Base-by-base conservation (phyloP, 805 yeast species). In the Monosporozyma servazzii region DNA sequence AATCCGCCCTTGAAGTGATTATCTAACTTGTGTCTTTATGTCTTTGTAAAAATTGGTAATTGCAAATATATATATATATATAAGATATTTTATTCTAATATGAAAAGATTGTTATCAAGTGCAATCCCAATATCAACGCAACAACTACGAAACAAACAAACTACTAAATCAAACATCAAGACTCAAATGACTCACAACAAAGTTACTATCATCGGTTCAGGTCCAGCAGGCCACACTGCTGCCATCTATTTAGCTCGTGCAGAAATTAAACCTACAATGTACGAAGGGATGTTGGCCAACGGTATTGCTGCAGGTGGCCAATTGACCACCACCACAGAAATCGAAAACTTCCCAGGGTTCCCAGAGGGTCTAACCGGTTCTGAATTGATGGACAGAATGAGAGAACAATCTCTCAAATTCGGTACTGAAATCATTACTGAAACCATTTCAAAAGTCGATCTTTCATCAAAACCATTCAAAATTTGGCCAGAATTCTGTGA, bases 281-380 rank as follows among this genome's bases (percentile, higher is more conserved):
- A 89, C 73, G 99, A 93, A 74, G 99, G 99, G 64, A 76, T 91
- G 85, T 62, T 75, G 53, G 99, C 99, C 58, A 93, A 93, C 71
- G 99, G 99, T 61, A 79, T 91, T 61, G 99, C 99, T 50, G 96
- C 99, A 27, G 99, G 99, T 63, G 99, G 99, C 55, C 99, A 93
- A 74, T 78, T 93, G 63, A 93, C 99, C 58, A 93, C 99, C 62
- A 93, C 99, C 58, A 93, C 99, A 17, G 99, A 93, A 61, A 86
- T 93, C 62, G 99, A 93, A 73, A 93, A 93, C 77, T 93, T 91
- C 79, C 99, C 99, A 41, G 99, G 99, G 52, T 93, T 93, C 80
- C 98, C 99, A 51, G 79, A 82, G 49, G 99, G 96, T 10, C 78
- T 93, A 63, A 79, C 82, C 50, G 99, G 99, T 55, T 68, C 88